Evolutionary conservation across 2,329 filamentous ascomycete species (phyloP).

Genomic region (Trichophaea hybrida): DNA sequence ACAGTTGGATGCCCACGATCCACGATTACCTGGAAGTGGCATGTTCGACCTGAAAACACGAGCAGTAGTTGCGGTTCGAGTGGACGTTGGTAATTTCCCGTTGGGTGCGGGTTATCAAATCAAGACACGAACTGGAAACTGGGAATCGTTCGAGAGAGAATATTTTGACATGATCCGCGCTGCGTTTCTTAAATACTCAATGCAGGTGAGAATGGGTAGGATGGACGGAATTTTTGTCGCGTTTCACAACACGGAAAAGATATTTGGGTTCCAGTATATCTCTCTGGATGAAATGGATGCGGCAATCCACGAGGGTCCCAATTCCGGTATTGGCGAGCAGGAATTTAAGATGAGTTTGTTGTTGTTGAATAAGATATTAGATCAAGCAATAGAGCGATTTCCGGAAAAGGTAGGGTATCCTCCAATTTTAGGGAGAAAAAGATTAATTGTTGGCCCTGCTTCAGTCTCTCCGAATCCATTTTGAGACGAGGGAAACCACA

Average conservation of each 20-base stretch:
- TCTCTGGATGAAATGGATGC: constrained; percentile 73
- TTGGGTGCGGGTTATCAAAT: constrained; percentile 79
- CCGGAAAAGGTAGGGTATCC: constrained; percentile 43
- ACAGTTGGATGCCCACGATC: constrained; percentile 81
- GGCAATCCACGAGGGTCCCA: constrained; percentile 62
- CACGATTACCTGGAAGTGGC: constrained; percentile 71
- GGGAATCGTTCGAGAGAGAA: constrained; percentile 86
- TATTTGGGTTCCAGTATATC: constrained; percentile 96
- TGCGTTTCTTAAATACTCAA: constrained; percentile 88
- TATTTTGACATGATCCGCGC: constrained; percentile 94
- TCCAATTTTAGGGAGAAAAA: not conserved
- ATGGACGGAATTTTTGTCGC: constrained; percentile 99
- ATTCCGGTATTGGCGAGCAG: constrained; percentile 50
- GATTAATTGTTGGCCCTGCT: constrained; percentile 5
- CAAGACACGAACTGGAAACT: constrained; percentile 56
- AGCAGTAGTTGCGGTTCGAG: constrained; percentile 79
- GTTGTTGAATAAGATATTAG: constrained; percentile 63
- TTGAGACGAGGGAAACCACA: constrained; percentile 54
- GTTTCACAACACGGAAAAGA: constrained; percentile 84
- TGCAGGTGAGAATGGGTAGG: constrained; percentile 89
- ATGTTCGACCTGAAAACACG: constrained; percentile 96
- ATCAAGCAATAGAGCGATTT: constrained; percentile 59
- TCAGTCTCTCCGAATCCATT: constrained; percentile 59
- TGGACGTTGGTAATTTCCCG: constrained; percentile 61
- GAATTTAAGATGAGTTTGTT: constrained; percentile 75